Base-by-base conservation (phyloP, 306 rosid genomes). In the Cercis canadensis region DNA sequence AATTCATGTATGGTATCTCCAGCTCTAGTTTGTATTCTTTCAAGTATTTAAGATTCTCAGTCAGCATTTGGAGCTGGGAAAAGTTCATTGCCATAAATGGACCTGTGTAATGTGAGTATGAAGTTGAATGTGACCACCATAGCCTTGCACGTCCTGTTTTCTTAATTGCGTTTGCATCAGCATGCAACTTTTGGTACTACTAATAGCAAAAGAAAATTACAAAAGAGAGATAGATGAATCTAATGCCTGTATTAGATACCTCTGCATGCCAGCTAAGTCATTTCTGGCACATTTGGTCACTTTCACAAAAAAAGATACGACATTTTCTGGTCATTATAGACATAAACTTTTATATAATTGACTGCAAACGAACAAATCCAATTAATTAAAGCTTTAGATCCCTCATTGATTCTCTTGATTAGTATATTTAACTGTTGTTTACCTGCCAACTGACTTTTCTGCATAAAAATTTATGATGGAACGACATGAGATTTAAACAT, bases 181-280 rank as follows among this genome's bases (percentile, higher is more conserved):
- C 65, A 37, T 72, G 73, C 72, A 82, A 46, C 63, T 57, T 36
- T 14, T 12, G 10, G 29, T 24, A 24, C 1, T 24, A 24, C 21
- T 4, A 57, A 6, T 65, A 57, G 24, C 65, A 11, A 40, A 56
- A 74, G 13, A 43, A 63, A 44, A 59, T 34, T 34, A 60, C 53
- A 66, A 71, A 41, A 56, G 56, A 69, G 41, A 47, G 17, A 43
- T 54, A 24, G 29, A 24, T 24, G 65, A 16, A 76, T 51, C 50
- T 66, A 51, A 14, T 73, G 51, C 58, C 73, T 58, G 21, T 63
- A 9, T 17, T 33, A 74, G 62, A 50, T 72, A 75, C 83, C 80
- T 47, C 65, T 72, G 45, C 40, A 12, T 72, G 81, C 87, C 95
- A 88, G 91, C 89, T 82, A 77, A 36, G 62, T 54, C 67, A 76